Evolutionary conservation across 169 alveolate species (phyloP).

Genomic region (Besnoitia besnoiti): DNA sequence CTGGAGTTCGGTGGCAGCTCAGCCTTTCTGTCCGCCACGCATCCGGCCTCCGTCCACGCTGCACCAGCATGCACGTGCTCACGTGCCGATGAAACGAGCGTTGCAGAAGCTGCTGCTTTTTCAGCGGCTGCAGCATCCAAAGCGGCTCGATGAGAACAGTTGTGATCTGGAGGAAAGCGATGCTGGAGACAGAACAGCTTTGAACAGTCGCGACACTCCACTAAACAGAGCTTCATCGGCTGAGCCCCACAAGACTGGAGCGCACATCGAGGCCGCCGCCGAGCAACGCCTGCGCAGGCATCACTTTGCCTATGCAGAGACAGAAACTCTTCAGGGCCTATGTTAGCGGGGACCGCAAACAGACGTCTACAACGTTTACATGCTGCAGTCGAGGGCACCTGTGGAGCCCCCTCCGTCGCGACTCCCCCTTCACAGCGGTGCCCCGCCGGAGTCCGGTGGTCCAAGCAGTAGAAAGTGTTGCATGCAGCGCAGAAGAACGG

Average conservation of each 20-base stretch:
- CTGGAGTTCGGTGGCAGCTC: neutral
- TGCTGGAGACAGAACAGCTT: neutral
- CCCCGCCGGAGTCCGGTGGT: slow-evolving; percentile 2
- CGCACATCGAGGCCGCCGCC: neutral
- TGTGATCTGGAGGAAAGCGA: slow-evolving; percentile 4
- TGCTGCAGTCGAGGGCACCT: neutral
- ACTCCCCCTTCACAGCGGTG: neutral
- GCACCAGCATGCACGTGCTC: neutral
- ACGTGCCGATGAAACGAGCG: neutral
- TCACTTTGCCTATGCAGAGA: neutral
- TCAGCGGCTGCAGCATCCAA: neutral
- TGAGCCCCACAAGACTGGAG: neutral
- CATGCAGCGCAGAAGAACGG: slow-evolving; percentile 4
- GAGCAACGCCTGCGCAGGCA: neutral
- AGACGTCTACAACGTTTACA: slow-evolving; percentile 33
- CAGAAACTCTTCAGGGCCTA: neutral
- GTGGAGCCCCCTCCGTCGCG: neutral
- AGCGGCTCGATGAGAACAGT: neutral
- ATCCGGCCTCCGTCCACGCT: neutral
- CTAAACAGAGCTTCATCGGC: neutral
- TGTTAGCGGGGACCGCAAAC: neutral
- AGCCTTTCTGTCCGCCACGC: neutral
- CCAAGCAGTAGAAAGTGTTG: neutral
- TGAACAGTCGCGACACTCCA: neutral
- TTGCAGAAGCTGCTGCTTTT: neutral